Evolutionary conservation across 75 land plant species (phyloP).

Genomic region (Pinus taeda): DNA sequence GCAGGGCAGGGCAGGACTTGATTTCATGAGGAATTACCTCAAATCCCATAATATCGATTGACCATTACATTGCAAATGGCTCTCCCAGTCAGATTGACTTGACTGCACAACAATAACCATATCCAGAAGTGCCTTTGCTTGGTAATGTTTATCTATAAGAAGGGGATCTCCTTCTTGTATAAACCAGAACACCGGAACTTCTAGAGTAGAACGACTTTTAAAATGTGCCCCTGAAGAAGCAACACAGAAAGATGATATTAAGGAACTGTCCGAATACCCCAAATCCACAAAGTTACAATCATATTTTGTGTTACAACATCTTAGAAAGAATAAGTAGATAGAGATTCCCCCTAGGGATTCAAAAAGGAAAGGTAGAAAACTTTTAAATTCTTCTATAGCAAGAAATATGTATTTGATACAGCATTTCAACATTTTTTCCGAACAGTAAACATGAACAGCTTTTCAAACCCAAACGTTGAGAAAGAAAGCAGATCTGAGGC

Average conservation of each 20-base stretch:
- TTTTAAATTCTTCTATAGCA: neutral
- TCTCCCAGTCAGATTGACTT: slow-evolving; percentile 75
- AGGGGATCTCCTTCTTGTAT: slow-evolving; percentile 72
- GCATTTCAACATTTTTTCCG: neutral
- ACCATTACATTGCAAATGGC: slow-evolving; percentile 96
- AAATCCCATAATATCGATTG: slow-evolving; percentile 78
- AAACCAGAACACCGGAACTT: slow-evolving; percentile 98
- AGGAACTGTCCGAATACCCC: neutral
- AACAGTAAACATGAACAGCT: neutral
- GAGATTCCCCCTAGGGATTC: neutral
- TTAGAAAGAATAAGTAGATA: neutral
- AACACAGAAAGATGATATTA: neutral
- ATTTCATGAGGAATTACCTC: slow-evolving; percentile 41
- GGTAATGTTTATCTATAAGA: slow-evolving; percentile 91
- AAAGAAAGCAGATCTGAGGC: neutral
- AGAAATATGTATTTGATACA: neutral
- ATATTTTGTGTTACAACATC: neutral
- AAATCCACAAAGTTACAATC: neutral
- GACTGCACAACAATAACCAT: slow-evolving; percentile 98
- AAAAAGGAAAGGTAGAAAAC: neutral
- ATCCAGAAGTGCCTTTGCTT: slow-evolving; percentile 91
- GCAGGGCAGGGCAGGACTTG: neutral
- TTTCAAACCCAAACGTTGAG: neutral
- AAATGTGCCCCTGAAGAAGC: slow-evolving; percentile 46
- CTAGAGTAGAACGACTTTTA: slow-evolving; percentile 63